Percentiles rank a stretch among this genome's conserved stretches.
phyloP scores from a whole-genome alignment of 768 basidiomycete species.

The Suillus subaureus region DNA sequence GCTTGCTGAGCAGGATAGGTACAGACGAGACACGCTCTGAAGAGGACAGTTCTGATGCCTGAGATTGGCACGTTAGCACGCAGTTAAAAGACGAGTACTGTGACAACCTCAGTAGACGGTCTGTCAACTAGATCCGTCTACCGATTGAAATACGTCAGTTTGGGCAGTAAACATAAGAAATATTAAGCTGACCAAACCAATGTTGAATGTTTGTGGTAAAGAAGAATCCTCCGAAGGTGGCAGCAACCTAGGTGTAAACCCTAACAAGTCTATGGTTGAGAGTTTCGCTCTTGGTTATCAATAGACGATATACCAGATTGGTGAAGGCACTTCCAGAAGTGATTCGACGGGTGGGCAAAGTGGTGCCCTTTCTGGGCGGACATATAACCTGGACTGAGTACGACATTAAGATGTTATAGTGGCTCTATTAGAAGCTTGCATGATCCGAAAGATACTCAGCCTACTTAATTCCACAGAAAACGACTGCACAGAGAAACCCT shows the following conservation, averaged over 20 bases:
- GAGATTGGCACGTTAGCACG: conserved; percentile 7
- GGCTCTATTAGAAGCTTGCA: conserved; percentile 4
- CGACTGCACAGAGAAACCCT: conserved; percentile 44
- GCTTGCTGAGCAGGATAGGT: conserved; percentile 59
- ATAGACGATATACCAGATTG: conserved; percentile 49
- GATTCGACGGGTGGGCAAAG: conserved; percentile 78
- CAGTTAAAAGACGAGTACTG: background rate
- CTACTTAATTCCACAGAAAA: conserved; percentile 89
- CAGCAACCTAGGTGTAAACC: conserved; percentile 56
- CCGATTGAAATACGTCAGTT: background rate
- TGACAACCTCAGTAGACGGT: conserved; percentile 60
- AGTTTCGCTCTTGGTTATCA: background rate
- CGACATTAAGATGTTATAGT: background rate
- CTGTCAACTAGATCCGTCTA: conserved; percentile 80
- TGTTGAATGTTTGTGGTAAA: conserved; percentile 56
- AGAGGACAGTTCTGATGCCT: conserved; percentile 59
- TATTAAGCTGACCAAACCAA: conserved; percentile 61
- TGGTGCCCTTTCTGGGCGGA: conserved; percentile 77
- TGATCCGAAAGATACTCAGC: conserved; percentile 12
- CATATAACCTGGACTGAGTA: conserved; percentile 60
- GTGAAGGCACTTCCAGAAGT: conserved; percentile 79
- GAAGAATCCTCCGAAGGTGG: conserved; percentile 60
- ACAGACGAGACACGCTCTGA: conserved; percentile 57
- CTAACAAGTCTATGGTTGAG: conserved; percentile 33
- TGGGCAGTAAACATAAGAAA: background rate